Conservation (phyloP, 2,329 filamentous ascomycete species). For the Arthrocladium fulminans region DNA sequence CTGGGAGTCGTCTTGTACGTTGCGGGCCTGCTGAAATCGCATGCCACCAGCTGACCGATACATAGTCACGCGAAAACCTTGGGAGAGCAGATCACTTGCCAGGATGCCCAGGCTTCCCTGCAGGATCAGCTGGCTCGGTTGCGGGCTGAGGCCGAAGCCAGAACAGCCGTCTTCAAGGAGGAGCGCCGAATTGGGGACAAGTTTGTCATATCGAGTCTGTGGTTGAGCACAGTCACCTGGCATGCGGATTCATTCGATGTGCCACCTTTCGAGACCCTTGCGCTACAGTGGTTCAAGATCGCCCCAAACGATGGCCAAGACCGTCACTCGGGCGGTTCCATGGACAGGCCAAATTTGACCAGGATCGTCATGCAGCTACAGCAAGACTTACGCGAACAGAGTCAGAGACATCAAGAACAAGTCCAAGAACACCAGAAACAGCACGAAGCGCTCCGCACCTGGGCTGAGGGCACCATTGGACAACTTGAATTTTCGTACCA, state of each 20-base stretch:
- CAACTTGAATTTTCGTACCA: constrained; percentile 5
- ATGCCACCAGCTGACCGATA: background rate
- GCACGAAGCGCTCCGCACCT: background rate
- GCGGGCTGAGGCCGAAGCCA: background rate
- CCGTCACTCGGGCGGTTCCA: background rate
- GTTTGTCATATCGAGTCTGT: constrained; percentile 6
- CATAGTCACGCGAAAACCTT: constrained; percentile 6
- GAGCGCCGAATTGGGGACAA: constrained; percentile 8
- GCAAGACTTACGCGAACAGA: constrained; percentile 5
- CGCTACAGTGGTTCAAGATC: constrained; percentile 7
- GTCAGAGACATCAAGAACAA: background rate
- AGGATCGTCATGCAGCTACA: constrained; percentile 5
- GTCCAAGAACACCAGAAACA: background rate
- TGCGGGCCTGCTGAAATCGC: too few relatives aligned
- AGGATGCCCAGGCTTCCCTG: constrained; percentile 5
- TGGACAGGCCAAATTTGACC: background rate
- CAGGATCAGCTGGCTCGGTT: constrained; percentile 7
- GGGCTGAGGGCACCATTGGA: constrained; percentile 5
- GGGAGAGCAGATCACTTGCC: background rate
- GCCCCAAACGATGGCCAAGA: background rate
- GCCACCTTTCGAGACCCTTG: constrained; percentile 5
- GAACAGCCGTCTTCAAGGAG: constrained; percentile 5
- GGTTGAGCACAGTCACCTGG: constrained; percentile 7
- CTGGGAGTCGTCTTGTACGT: constrained; percentile 8
- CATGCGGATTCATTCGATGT: constrained; percentile 2